A percentile compares a stretch with the other conserved stretches of the same genome.
Conservation (phyloP, 2,329 filamentous ascomycete genomes). For the Xylaria sp. region DNA sequence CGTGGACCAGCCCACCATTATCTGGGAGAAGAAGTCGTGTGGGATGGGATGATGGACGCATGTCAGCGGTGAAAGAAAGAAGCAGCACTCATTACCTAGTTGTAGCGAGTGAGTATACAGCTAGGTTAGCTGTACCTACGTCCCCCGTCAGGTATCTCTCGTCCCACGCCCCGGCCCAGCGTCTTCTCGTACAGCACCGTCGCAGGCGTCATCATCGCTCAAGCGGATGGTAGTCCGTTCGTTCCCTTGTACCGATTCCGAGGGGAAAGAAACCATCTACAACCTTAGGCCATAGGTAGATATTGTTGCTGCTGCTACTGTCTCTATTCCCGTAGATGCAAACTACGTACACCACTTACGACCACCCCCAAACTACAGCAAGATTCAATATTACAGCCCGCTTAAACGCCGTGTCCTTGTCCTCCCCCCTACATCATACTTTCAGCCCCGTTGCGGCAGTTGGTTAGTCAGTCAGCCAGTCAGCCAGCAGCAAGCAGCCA, state of each 20-base stretch:
- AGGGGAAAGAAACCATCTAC: not conserved
- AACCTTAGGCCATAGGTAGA: not conserved
- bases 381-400: conserved; percentile 16
- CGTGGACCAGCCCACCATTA: conserved; percentile 31
- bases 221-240: conserved; percentile 16
- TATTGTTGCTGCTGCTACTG: not conserved
- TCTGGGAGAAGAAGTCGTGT: conserved; percentile 5
- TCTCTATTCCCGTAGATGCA: not conserved
- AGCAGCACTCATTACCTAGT: not conserved
- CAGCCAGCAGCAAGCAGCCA: conserved; percentile 1
- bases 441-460: conserved; percentile 17
- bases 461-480: conserved; percentile 7
- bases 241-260: conserved; percentile 12
- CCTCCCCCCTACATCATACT: conserved; percentile 7
- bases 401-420: conserved; percentile 23
- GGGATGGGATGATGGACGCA: conserved; percentile 33
- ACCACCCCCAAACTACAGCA: not conserved
- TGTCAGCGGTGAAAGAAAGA: conserved; percentile 29
- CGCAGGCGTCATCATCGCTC: conserved; percentile 26
- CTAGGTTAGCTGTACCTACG: conserved; percentile 10
- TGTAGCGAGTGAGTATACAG: not conserved
- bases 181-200: conserved; percentile 18
- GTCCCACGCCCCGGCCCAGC: conserved; percentile 20
- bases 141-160: conserved; percentile 20
- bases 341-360: not conserved